A percentile compares a stretch with the other conserved stretches of the same genome.
Evolutionary conservation across 306 rosid species (phyloP).

Genomic region (Cucumis cinereus): DNA sequence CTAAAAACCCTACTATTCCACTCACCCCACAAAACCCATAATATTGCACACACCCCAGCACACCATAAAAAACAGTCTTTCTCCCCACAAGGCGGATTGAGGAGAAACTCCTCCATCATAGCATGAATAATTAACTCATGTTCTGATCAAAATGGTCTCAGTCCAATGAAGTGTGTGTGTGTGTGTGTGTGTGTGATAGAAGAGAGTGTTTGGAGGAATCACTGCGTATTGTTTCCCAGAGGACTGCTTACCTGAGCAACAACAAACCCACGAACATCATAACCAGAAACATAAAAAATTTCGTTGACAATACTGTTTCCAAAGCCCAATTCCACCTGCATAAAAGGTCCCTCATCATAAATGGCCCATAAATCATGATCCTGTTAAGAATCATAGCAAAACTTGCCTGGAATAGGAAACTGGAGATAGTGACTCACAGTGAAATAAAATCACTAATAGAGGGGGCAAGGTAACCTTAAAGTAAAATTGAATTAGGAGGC

Average conservation of each 20-base stretch:
- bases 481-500: background rate
- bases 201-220: background rate
- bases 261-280: slow-evolving; percentile 65
- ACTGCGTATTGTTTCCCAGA: background rate
- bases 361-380: slow-evolving; percentile 11
- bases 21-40: too few relatives aligned
- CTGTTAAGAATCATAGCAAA: slow-evolving; percentile 2
- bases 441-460: background rate
- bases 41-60: too few relatives aligned
- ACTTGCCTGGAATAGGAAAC: background rate
- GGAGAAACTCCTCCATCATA: too few relatives aligned
- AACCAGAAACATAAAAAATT: slow-evolving; percentile 74
- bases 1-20: too few relatives aligned
- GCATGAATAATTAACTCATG: background rate
- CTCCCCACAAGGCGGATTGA: too few relatives aligned
- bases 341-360: slow-evolving; percentile 13
- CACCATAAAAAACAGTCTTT: too few relatives aligned
- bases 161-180: background rate
- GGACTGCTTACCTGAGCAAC: slow-evolving; percentile 80
- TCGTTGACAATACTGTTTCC: slow-evolving; percentile 60
- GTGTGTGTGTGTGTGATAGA: background rate
- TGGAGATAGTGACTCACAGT: background rate
- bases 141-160: background rate
- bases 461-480: background rate
- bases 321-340: slow-evolving; percentile 84